Base-by-base conservation (phyloP, 139 green algal genomes). In the Tetradesmus obliquus region DNA sequence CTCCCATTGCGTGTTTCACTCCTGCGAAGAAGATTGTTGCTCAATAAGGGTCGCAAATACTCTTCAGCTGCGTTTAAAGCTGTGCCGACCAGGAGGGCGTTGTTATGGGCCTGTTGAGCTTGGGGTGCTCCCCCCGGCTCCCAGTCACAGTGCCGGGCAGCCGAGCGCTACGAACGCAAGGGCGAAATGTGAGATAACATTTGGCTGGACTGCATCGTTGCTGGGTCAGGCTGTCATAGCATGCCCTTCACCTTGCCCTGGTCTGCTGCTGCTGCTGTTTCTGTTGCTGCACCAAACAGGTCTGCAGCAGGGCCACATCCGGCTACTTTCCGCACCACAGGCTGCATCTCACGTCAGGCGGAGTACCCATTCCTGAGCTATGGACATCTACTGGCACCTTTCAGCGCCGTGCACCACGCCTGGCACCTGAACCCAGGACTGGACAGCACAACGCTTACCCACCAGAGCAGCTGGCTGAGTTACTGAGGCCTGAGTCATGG, bases 321-420 rank as follows among this genome's bases (percentile, higher is more conserved):
- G 76, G 76, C 24, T 53, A 81, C 85, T 89, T 82, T 55, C 85
- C 85, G 6, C 76, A 82, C n/a, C 76, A 82, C 24, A 51, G 76
- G 76, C 76, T 82, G 76, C 66, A 89, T 20, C 84, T 79, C 2
- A 72, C 58, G 10, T 57, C n/a, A 79, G 84, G 84, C 1, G 84
- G 58, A 19, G 22, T 17, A 4, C 53, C 54, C 17, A 71, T 71
- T 8, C 82, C 82, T 51, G 82, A 85, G 76, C 76, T 82, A 53
- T 82, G 76, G 76, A 82, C 24, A 76, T n/a, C 66, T 13, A 76
- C 66, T 6, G 66, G 66, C 66, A 76, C 66, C 1, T 76, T 76
- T 24, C 66, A 76, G 66, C 66, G 15, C 66, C 15, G 66, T 24
- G 66, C 15, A 13, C 66, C 66, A n/a, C 66, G 17, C 15, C 66